Percentiles rank a stretch among this genome's conserved stretches.
phyloP scores from a whole-genome alignment of 2,329 filamentous ascomycete genomes.

The Ilyonectria destructans region DNA sequence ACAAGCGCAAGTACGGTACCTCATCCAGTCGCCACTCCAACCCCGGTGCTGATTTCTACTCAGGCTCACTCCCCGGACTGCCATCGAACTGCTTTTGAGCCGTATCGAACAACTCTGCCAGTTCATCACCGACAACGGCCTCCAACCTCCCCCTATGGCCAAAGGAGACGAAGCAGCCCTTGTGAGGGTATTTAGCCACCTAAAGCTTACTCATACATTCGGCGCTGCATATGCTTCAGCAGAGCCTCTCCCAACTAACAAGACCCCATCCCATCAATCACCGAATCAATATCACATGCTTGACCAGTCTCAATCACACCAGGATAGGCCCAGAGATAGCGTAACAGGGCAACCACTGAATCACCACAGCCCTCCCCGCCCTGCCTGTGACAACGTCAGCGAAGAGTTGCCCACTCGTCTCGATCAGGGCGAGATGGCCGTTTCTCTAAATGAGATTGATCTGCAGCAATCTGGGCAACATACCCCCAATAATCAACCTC shows the following conservation, averaged over 20 bases:
- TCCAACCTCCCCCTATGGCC: constrained; percentile 57
- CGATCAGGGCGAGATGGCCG: neutral
- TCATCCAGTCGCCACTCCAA: neutral
- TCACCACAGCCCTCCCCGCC: neutral
- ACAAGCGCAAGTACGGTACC: constrained; percentile 37
- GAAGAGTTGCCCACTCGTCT: neutral
- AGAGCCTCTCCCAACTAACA: neutral
- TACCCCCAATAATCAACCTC: constrained; percentile 19
- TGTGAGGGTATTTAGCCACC: constrained; percentile 34
- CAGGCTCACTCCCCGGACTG: constrained; percentile 36
- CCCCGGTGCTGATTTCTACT: neutral
- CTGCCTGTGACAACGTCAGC: constrained; percentile 19
- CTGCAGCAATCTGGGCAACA: neutral
- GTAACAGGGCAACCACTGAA: neutral
- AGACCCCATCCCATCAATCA: constrained; percentile 12
- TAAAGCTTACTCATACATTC: constrained; percentile 33
- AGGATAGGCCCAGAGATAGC: neutral
- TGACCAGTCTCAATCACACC: neutral
- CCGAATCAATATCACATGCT: constrained; percentile 12
- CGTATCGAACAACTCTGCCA: constrained; percentile 44
- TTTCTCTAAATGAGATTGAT: constrained; percentile 10
- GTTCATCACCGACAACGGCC: constrained; percentile 59
- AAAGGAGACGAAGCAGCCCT: constrained; percentile 37
- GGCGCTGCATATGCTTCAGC: constrained; percentile 29
- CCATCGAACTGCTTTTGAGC: constrained; percentile 35